These are phyloP conservation scores for Colletotrichum salicis DNA, from an alignment of 2,329 filamentous ascomycete species.

Conservation along the genomic window DNA sequence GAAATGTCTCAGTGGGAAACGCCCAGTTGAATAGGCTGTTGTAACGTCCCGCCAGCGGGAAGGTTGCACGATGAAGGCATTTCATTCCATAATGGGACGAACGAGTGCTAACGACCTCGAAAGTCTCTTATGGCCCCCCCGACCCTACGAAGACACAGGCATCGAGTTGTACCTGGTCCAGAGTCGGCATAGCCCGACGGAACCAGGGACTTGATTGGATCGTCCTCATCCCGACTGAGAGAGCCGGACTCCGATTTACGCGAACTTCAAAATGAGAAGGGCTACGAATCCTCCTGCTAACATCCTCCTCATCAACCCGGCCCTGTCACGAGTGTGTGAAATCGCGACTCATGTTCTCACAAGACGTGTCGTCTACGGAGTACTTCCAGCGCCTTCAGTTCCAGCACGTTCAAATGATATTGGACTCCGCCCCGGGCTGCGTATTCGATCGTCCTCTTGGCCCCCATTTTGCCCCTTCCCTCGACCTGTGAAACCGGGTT, in stretches of 20 bases:
- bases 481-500: constrained; percentile 19
- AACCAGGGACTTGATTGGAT: background rate
- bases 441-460: constrained; percentile 19
- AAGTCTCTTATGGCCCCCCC: background rate
- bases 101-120: constrained; percentile 11
- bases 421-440: constrained; percentile 12
- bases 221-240: background rate
- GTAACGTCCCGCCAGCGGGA: background rate
- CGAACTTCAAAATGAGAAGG: constrained; percentile 3
- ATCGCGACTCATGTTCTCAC: constrained; percentile 3
- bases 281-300: background rate
- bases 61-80: constrained; percentile 2
- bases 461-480: constrained; percentile 23
- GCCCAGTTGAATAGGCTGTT: background rate
- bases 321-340: constrained; percentile 19
- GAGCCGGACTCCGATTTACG: constrained; percentile 20
- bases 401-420: constrained; percentile 3
- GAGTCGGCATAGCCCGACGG: constrained; percentile 22
- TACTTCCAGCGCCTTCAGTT: background rate
- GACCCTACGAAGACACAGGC: constrained; percentile 8
- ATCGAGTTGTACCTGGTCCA: constrained; percentile 3
- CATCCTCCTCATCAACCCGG: background rate
- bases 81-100: constrained; percentile 22
- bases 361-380: constrained; percentile 9
- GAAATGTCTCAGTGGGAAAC: background rate